Conservation (phyloP, 1,284 basidiomycete species). For the Ceraceosorus bombacis region DNA sequence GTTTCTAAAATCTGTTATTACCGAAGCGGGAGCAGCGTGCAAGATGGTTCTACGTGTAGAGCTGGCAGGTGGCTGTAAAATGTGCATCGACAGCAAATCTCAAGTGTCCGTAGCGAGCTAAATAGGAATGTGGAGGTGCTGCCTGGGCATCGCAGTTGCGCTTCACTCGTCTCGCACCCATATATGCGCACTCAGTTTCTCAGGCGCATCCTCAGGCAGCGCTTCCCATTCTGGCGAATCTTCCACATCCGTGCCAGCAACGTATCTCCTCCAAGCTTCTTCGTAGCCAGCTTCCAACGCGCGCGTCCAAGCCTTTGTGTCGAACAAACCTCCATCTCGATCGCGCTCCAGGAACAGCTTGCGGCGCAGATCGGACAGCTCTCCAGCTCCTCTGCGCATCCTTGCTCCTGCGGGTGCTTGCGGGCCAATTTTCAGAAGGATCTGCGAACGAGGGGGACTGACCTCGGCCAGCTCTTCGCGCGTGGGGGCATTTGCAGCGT, state of each 20-base stretch:
- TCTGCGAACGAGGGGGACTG: constrained; percentile 14
- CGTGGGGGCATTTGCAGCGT: constrained; percentile 16
- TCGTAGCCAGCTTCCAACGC: constrained; percentile 56
- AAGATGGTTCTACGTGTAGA: too few relatives aligned
- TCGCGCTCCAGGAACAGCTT: constrained; percentile 55
- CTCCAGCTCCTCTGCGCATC: constrained; percentile 20
- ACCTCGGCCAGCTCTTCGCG: constrained; percentile 10
- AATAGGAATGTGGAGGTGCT: too few relatives aligned
- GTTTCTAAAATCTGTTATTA: too few relatives aligned
- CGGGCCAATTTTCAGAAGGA: constrained; percentile 17
- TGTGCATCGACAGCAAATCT: too few relatives aligned
- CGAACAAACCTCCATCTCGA: constrained; percentile 54
- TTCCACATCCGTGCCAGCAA: constrained; percentile 54
- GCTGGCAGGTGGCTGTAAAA: too few relatives aligned
- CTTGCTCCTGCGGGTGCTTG: constrained; percentile 17
- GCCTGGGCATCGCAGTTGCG: neutral
- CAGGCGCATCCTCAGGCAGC: constrained; percentile 5
- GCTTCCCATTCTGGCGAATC: constrained; percentile 49
- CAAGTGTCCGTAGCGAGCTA: too few relatives aligned
- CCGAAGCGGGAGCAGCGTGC: too few relatives aligned
- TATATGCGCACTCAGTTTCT: constrained; percentile 11
- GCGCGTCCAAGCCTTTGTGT: constrained; percentile 56
- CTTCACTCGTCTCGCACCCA: neutral
- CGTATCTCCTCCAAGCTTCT: constrained; percentile 59
- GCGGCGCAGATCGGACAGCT: constrained; percentile 24